Evolutionary conservation across 1,284 basidiomycete species (phyloP), one percentile per base, ranked within the genome.

Genomic region (Leccinum huronense): DNA sequence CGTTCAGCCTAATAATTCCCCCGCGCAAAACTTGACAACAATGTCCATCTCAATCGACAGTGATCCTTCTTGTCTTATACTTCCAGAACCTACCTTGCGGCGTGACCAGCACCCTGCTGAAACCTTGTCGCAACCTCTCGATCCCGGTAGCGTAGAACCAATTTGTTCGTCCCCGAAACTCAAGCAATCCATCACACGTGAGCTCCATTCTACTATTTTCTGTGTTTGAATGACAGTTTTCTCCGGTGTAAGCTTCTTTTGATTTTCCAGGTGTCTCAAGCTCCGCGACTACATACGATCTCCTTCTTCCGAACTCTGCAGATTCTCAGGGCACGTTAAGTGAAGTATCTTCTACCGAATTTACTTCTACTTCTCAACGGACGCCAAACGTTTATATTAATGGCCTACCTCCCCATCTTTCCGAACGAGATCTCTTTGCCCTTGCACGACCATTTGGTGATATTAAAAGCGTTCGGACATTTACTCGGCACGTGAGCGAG

Each of bases 341-440:
- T 31, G 54, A 68, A 7, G 36, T 59, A 31, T 60, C 67, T 8
- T 71, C 66, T 40, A 63, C 64, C 3, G 71, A 70, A 55, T 62
- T 63, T 4, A 54, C 68, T 38, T 60, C 65, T 1, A 8, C 58
- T n/a, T 68, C 67, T 53, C 65, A 71, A 53, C 68, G 77, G 66
- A 83, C 84, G 1, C 83, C 87, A 0, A 88, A 88, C 67, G 85
- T 88, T 2, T 88, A 88, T 70, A 86, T 88, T 73, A 88, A 88
- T 69, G 86, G 87, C 6, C 79, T 88, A 5, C 86, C 86, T 2
- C 84, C 86, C 10, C 81, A 86, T 72, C 88, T 80, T 69, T 83
- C 85, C 0, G 86, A 88, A 67, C 85, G 86, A 63, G 81, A 87
- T 63, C 76, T 88, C 36, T 84, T 83, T 69, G 81, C 82, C 36